Evolutionary conservation across 805 yeast genomes (phyloP).

Genomic region (Starmerella bombicola): DNA sequence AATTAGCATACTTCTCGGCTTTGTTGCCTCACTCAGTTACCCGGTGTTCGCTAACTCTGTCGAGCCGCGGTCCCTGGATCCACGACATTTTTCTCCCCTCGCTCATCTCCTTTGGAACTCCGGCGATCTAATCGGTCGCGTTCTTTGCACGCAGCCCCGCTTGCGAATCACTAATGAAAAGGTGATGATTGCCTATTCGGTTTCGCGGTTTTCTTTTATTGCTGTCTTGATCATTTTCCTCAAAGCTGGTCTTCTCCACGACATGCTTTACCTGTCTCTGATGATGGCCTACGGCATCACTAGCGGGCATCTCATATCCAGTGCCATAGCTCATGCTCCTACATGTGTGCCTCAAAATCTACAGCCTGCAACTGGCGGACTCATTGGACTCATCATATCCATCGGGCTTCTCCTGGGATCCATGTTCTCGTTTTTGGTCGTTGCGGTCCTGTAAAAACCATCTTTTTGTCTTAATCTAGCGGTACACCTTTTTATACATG

Average conservation of each 20-base stretch:
- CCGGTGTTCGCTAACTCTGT: constrained; percentile 81
- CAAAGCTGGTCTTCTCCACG: constrained; percentile 32
- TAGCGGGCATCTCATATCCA: constrained; percentile 74
- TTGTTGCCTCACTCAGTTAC: constrained; percentile 61
- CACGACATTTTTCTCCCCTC: constrained; percentile 51
- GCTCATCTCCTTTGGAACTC: constrained; percentile 76
- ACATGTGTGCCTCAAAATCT: constrained; percentile 49
- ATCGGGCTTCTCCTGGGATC: constrained; percentile 73
- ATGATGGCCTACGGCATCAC: constrained; percentile 76
- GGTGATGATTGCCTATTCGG: constrained; percentile 42
- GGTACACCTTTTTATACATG: constrained; percentile 12
- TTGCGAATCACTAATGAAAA: constrained; percentile 36
- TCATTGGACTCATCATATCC: constrained; percentile 67
- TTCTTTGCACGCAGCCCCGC: constrained; percentile 40
- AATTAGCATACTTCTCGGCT: constrained; percentile 57
- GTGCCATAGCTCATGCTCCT: constrained; percentile 67
- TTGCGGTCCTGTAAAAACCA: constrained; percentile 25
- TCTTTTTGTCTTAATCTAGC: not conserved
- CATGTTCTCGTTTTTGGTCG: constrained; percentile 52
- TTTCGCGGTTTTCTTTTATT: constrained; percentile 43
- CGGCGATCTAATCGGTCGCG: constrained; percentile 75
- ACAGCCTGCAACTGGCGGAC: constrained; percentile 89
- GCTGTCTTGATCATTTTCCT: constrained; percentile 66
- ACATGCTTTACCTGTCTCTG: constrained; percentile 43
- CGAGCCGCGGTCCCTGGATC: constrained; percentile 36